phyloP scores from a whole-genome alignment of 176 grass and related monocot genomes.

The Bolboschoenus planiculmis region DNA sequence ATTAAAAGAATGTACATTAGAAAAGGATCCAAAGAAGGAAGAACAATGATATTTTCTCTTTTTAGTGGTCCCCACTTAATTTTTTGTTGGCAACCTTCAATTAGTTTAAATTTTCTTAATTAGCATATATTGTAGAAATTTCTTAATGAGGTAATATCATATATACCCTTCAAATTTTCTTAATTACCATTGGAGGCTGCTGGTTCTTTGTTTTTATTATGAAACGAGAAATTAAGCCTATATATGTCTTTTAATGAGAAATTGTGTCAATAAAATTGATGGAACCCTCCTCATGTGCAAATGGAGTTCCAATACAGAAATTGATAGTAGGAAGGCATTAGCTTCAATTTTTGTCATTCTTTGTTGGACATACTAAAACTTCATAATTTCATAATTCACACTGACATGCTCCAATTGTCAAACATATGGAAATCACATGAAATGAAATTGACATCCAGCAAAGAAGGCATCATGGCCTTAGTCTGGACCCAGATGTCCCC shows the following conservation, averaged over 20 bases:
- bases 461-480: neutral
- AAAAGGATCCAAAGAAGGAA: neutral
- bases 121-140: too few species aligned
- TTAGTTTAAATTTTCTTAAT: too few species aligned
- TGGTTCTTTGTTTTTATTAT: too few species aligned
- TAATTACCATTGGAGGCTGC: too few species aligned
- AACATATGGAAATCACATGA: neutral
- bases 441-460: slow-evolving; percentile 4
- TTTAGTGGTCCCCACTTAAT: neutral
- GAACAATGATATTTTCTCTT: neutral
- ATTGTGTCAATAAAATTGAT: neutral
- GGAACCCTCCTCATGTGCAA: neutral
- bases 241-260: too few species aligned
- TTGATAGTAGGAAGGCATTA: neutral
- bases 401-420: neutral
- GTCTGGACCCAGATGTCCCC: too few species aligned
- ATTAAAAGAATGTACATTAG: neutral
- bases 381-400: neutral
- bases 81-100: too few species aligned
- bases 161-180: too few species aligned
- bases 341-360: neutral
- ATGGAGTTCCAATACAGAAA: neutral
- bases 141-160: too few species aligned
- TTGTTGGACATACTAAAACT: neutral
- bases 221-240: too few species aligned